A percentile compares a stretch with the other conserved stretches of the same genome.
These are phyloP conservation scores for Ephemerocybe angulata DNA, from an alignment of 768 basidiomycete species.

Conservation along the genomic window DNA sequence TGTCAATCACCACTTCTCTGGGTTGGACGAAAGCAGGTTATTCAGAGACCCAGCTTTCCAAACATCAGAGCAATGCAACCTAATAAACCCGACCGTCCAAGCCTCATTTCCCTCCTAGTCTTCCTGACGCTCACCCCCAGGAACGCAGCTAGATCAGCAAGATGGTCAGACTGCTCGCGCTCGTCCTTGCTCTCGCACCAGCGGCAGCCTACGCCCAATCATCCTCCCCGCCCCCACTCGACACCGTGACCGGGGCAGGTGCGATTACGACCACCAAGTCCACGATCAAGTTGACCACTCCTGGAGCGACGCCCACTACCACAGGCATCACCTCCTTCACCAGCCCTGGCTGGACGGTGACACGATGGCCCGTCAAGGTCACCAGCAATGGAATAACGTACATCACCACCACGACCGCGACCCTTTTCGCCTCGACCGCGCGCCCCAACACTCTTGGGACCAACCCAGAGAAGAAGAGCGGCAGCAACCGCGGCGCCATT, in stretches of 20 bases:
- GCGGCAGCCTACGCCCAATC: neutral
- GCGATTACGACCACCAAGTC: neutral
- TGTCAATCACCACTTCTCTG: neutral
- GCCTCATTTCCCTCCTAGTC: neutral
- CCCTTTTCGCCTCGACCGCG: constrained; percentile 5
- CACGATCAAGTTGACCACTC: neutral
- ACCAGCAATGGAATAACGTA: constrained; percentile 9
- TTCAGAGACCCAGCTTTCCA: neutral
- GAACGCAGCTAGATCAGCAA: neutral
- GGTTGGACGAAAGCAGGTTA: neutral
- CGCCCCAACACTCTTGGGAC: neutral
- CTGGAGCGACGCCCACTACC: neutral
- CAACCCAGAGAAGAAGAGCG: neutral
- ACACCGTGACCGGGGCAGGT: constrained; percentile 1
- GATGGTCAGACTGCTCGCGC: constrained; percentile 1
- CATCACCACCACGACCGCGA: constrained; percentile 7
- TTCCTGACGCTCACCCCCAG: neutral
- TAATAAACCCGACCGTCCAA: constrained; percentile 1
- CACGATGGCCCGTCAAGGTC: constrained; percentile 4
- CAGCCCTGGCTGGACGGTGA: constrained; percentile 2
- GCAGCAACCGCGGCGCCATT: constrained; percentile 24
- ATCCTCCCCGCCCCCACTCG: neutral
- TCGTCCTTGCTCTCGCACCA: neutral
- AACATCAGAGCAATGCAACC: neutral
- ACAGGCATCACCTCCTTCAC: constrained; percentile 4